Base-by-base conservation (phyloP, 371 early-diverging fungal species). In the Conidiobolus incongruus region DNA sequence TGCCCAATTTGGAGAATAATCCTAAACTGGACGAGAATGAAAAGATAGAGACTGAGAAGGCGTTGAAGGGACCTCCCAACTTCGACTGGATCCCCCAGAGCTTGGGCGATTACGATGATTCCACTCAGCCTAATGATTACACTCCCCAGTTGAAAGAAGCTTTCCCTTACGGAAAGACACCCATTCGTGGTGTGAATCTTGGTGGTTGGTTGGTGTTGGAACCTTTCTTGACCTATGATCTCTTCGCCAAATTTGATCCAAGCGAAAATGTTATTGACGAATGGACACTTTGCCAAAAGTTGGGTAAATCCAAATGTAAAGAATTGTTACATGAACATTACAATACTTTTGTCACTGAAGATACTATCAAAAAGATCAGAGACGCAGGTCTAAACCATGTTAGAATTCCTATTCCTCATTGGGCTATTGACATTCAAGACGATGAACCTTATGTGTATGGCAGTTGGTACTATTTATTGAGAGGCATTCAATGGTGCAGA, bases 171-270 rank as follows among this genome's bases (percentile, higher is more conserved):
- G 45, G 38, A 5, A 46, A 28, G n/a, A 29, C 45, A 22, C 57
- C 59, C 36, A 63, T 63, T 28, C 61, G 72, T 22, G 76, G 76
- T 5, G 67, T 66, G n/a, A 74, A 72, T 31, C 47, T 72, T 11
- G 73, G 75, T 40, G 71, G 72, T 21, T 68, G 72, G 56, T 58
- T 74, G 21, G 64, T 74, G 10, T 65, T 73, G 8, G 74, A 74
- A 52, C 58, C 56, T 7, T 66, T 64, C 50, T 59, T 64, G 46
- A 56, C 54, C 4, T 50, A 57, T 0, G 53, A 58, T 4, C 40
- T 62, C 22, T 65, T 66, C 50, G 37, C 44, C 1, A 28, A 41
- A n/a, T 36, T 47, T 31, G 47, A 48, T 3, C 48, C 53, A 0
- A 35, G 51, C 4, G 42, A 52, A 12, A 41, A 52, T 45, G 62